Evolutionary conservation across 116 monocot species (phyloP).

Genomic region (Papilionanthe hybrid): DNA sequence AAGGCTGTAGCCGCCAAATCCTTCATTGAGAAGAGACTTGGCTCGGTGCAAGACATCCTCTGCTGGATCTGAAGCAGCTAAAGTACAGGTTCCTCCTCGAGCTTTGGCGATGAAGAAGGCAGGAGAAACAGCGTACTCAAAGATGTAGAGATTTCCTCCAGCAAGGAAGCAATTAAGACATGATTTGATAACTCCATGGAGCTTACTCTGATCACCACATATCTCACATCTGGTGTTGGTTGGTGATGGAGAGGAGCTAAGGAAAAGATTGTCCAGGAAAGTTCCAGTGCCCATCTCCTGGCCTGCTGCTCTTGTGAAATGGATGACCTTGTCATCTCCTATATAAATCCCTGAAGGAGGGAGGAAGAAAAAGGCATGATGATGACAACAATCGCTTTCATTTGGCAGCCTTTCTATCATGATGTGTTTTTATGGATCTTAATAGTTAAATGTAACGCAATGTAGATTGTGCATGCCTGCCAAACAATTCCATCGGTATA

Average conservation of each 20-base stretch:
- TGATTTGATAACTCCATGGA: constrained; percentile 63
- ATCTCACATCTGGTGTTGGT: constrained; percentile 28
- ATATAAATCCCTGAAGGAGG: constrained; percentile 60
- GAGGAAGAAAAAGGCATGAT: not conserved
- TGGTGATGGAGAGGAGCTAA: constrained; percentile 55
- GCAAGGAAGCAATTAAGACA: constrained; percentile 83
- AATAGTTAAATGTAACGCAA: too few relatives aligned
- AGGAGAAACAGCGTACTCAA: constrained; percentile 52
- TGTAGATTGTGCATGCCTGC: too few relatives aligned
- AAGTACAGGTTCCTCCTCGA: constrained; percentile 86
- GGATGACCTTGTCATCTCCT: constrained; percentile 67
- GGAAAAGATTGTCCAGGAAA: constrained; percentile 41
- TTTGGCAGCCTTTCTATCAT: not conserved
- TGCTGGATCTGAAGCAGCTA: constrained; percentile 50
- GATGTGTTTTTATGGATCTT: not conserved
- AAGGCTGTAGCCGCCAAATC: constrained; percentile 65
- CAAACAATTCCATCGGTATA: too few relatives aligned
- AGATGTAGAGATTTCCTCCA: constrained; percentile 62
- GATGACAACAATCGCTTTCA: not conserved
- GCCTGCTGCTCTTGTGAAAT: constrained; percentile 80
- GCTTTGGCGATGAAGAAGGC: constrained; percentile 72
- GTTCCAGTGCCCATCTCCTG: constrained; percentile 86
- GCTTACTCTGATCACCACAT: constrained; percentile 60
- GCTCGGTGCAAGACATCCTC: constrained; percentile 60
- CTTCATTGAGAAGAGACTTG: constrained; percentile 51